Conservation (phyloP, 495 filamentous ascomycete species). For the Haplographium delicatum region DNA sequence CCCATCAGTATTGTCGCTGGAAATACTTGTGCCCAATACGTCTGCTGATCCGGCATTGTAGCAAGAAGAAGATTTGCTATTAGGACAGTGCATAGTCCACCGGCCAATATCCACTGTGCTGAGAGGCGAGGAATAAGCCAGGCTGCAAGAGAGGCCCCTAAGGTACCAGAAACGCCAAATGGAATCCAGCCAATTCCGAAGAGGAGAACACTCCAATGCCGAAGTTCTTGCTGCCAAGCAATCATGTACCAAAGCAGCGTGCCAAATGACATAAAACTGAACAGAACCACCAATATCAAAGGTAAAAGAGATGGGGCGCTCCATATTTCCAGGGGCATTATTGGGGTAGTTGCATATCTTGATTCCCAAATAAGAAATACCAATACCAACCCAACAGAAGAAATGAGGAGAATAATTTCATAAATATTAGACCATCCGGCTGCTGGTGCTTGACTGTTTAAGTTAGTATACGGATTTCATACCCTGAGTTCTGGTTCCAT, state of each 20-base stretch:
- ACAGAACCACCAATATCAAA: conserved; percentile 42
- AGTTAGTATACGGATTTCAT: not conserved
- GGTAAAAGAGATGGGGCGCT: conserved; percentile 42
- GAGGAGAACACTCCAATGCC: conserved; percentile 39
- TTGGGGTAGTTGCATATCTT: conserved; percentile 35
- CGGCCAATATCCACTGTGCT: conserved; percentile 47
- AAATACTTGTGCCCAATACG: conserved; percentile 48
- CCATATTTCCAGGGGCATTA: conserved; percentile 48
- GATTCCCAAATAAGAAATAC: conserved; percentile 44
- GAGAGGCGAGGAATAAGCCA: conserved; percentile 43
- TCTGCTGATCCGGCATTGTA: conserved; percentile 43
- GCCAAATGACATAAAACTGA: conserved; percentile 48
- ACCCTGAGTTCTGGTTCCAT: not conserved
- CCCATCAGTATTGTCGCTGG: conserved; percentile 40
- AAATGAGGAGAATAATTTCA: conserved; percentile 38
- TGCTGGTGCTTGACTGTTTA: conserved; percentile 42
- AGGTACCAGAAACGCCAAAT: conserved; percentile 32
- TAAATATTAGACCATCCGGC: conserved; percentile 44
- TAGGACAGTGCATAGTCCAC: conserved; percentile 37
- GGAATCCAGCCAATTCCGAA: conserved; percentile 40
- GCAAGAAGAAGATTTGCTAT: conserved; percentile 37
- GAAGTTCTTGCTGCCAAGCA: conserved; percentile 41
- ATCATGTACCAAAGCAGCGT: conserved; percentile 45
- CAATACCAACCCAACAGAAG: conserved; percentile 35
- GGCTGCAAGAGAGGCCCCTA: conserved; percentile 32